Conservation (phyloP, 257 asterid genomes). For the Euphrasia confusa region DNA sequence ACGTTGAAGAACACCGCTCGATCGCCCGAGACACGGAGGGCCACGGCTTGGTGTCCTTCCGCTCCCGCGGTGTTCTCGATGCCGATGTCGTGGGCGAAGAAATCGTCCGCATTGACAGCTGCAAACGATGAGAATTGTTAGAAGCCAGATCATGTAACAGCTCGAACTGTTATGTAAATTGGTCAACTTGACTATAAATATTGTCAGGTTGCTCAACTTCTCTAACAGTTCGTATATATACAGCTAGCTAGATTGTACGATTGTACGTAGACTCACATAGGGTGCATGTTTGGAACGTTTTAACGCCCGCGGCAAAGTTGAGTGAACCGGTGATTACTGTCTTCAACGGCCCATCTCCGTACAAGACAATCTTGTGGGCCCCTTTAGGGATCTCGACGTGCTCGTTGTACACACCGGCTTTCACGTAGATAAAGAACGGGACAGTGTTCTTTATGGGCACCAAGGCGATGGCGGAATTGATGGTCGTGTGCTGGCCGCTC, state of each 20-base stretch:
- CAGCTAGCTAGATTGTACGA: too few relatives aligned
- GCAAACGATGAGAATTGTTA: neutral
- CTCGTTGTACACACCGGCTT: conserved; percentile 48
- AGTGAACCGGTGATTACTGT: conserved; percentile 46
- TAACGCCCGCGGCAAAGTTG: conserved; percentile 32
- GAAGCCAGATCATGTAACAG: too few relatives aligned
- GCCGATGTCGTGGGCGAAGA: conserved; percentile 45
- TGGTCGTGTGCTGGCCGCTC: conserved; percentile 47
- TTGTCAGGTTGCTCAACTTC: too few relatives aligned
- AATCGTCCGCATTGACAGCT: conserved; percentile 35
- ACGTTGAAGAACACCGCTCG: conserved; percentile 40
- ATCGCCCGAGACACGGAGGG: conserved; percentile 30
- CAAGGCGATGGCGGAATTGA: conserved; percentile 37
- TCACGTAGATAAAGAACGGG: conserved; percentile 36
- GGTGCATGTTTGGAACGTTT: conserved; percentile 48
- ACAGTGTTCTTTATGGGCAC: conserved; percentile 29
- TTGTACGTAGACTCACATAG: conserved; percentile 26
- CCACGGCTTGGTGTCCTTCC: conserved; percentile 49
- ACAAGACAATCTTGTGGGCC: too few relatives aligned
- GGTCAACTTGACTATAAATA: too few relatives aligned
- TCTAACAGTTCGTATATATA: too few relatives aligned
- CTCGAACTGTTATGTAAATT: too few relatives aligned
- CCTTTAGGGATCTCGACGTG: too few relatives aligned
- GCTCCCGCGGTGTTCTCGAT: conserved; percentile 62
- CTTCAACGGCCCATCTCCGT: conserved; percentile 43